phyloP scores from a whole-genome alignment of 2,329 filamentous ascomycete genomes.

The Xylariaceae sp. region DNA sequence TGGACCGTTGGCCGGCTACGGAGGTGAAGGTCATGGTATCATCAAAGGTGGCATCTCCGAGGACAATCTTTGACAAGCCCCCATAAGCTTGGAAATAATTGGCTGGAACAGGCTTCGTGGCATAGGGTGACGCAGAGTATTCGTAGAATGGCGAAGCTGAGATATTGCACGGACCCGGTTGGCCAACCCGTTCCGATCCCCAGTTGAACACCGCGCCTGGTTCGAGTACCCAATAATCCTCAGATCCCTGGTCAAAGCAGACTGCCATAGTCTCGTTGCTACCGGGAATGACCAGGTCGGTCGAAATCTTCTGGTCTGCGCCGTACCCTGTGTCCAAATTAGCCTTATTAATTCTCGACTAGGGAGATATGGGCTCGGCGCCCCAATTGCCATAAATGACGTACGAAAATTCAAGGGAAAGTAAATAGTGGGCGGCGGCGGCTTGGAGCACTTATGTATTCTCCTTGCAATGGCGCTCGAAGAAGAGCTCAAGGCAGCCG shows the following conservation, averaged over 20 bases:
- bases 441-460: constrained; percentile 5
- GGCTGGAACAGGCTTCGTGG: constrained; percentile 7
- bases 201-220: constrained; percentile 21
- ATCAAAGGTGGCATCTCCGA: constrained; percentile 25
- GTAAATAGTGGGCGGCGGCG: constrained; percentile 21
- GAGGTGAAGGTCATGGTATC: constrained; percentile 38
- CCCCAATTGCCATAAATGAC: neutral
- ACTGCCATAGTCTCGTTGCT: constrained; percentile 33
- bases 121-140: constrained; percentile 7
- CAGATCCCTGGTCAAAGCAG: constrained; percentile 35
- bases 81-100: constrained; percentile 28
- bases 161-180: constrained; percentile 18
- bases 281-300: constrained; percentile 31
- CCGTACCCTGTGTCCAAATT: constrained; percentile 12
- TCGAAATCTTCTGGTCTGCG: constrained; percentile 30
- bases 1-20: constrained; percentile 21
- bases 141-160: constrained; percentile 16
- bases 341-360: neutral
- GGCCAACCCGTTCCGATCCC: constrained; percentile 12
- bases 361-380: neutral
- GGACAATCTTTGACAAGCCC: constrained; percentile 28
- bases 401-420: constrained; percentile 23
- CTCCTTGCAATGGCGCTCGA: constrained; percentile 4
- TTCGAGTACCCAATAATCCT: constrained; percentile 36
- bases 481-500: neutral